These are phyloP conservation scores for Salvia miltiorrhiza DNA, from an alignment of 257 asterid genomes.

Conservation along the genomic window DNA sequence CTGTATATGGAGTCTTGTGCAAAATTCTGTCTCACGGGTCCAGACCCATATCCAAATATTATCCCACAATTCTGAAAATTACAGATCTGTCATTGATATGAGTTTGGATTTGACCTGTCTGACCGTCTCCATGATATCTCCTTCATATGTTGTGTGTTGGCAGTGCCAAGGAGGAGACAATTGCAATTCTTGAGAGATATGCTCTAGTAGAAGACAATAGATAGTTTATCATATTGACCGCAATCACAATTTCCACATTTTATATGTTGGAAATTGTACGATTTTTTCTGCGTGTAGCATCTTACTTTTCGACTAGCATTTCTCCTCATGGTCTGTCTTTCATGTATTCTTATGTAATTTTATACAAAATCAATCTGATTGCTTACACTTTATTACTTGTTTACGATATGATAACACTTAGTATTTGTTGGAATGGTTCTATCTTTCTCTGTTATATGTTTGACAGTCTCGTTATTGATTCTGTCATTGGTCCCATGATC, in stretches of 20 bases:
- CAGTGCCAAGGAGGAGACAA: slow-evolving; percentile 71
- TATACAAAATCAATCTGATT: background rate
- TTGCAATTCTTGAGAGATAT: slow-evolving; percentile 53
- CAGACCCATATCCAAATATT: too few species aligned
- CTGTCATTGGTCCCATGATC: too few species aligned
- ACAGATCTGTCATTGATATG: too few species aligned
- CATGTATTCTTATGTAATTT: too few species aligned
- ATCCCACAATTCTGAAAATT: too few species aligned
- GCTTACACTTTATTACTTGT: too few species aligned
- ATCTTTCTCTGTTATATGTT: too few species aligned
- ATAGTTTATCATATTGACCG: slow-evolving; percentile 16
- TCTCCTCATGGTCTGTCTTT: background rate
- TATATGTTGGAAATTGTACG: background rate
- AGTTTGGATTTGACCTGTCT: too few species aligned
- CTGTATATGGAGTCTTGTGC: background rate
- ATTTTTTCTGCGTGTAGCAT: background rate
- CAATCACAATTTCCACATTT: background rate
- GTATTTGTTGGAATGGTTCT: too few species aligned
- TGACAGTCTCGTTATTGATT: too few species aligned
- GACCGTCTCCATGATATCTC: background rate
- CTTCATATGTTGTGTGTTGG: slow-evolving; percentile 8
- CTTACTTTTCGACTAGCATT: background rate
- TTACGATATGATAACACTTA: too few species aligned
- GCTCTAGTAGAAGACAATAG: slow-evolving; percentile 38
- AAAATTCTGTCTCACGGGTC: too few species aligned